phyloP scores from a whole-genome alignment of 805 yeast genomes.

The Hanseniaspora meyeri region DNA sequence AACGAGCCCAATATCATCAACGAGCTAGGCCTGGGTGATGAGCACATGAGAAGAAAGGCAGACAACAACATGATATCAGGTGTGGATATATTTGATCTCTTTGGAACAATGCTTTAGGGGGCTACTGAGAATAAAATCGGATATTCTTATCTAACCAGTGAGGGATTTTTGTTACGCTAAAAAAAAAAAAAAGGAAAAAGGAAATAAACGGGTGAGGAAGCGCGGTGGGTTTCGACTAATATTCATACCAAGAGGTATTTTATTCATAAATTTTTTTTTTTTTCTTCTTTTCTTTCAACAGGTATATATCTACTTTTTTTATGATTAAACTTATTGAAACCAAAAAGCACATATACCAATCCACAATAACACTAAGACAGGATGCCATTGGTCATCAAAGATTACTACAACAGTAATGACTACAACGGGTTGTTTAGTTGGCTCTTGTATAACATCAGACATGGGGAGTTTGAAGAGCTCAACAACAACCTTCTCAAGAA shows the following conservation, averaged over 20 bases:
- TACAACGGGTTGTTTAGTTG: slow-evolving; percentile 30
- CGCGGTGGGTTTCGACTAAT: too few relatives aligned
- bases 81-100: neutral
- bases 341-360: neutral
- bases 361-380: neutral
- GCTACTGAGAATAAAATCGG: neutral
- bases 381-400: slow-evolving; percentile 26
- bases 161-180: neutral
- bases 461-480: slow-evolving; percentile 29
- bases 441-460: slow-evolving; percentile 28
- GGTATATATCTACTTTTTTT: neutral
- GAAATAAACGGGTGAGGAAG: too few relatives aligned
- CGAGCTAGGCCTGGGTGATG: neutral
- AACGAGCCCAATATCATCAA: neutral
- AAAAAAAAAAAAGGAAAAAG: too few relatives aligned
- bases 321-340: neutral
- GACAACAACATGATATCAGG: neutral
- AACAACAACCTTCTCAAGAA: slow-evolving; percentile 22
- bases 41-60: neutral
- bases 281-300: neutral
- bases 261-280: neutral
- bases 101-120: neutral
- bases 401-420: slow-evolving; percentile 24
- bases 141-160: neutral
- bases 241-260: too few relatives aligned